Percentiles rank a stretch among this genome's conserved stretches.
Conservation (phyloP, 106 monocot genomes). For the Hemerocallis citrina region DNA sequence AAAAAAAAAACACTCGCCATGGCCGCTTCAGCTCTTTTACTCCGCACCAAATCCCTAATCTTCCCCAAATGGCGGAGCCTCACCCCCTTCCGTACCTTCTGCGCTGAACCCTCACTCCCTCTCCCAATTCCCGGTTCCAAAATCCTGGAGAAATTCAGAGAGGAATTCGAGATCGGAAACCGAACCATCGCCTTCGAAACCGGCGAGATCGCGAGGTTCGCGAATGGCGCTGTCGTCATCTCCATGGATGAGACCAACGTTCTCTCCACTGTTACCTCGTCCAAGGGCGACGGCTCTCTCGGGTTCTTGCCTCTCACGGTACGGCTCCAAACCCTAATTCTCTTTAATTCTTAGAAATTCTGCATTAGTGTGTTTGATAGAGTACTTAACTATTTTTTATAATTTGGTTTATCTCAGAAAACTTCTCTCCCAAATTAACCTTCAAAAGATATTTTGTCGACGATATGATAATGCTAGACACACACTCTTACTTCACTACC, state of each 20-base stretch:
- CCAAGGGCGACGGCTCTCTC: slow-evolving; percentile 44
- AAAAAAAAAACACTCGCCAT: no score
- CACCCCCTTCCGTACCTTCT: slow-evolving; percentile 9
- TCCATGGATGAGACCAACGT: slow-evolving; percentile 75
- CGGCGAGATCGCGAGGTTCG: slow-evolving; percentile 74
- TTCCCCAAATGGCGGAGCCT: slow-evolving; percentile 7
- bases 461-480: no score
- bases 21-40: slow-evolving; percentile 6
- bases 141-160: slow-evolving; percentile 61
- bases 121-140: slow-evolving; percentile 24
- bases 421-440: no score
- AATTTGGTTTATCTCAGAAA: no score
- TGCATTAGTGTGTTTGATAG: no score
- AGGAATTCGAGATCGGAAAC: slow-evolving; percentile 84
- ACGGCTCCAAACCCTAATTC: slow-evolving; percentile 1
- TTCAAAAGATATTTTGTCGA: no score
- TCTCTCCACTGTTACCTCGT: slow-evolving; percentile 61
- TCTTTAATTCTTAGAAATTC: no score
- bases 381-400: no score
- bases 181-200: slow-evolving; percentile 76
- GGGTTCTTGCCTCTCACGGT: slow-evolving; percentile 96
- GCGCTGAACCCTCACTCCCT: background rate
- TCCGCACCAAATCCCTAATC: background rate
- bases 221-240: slow-evolving; percentile 77
- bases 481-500: no score